Conservation (phyloP, 2,329 filamentous ascomycete species). For the Exophiala spinifera region DNA sequence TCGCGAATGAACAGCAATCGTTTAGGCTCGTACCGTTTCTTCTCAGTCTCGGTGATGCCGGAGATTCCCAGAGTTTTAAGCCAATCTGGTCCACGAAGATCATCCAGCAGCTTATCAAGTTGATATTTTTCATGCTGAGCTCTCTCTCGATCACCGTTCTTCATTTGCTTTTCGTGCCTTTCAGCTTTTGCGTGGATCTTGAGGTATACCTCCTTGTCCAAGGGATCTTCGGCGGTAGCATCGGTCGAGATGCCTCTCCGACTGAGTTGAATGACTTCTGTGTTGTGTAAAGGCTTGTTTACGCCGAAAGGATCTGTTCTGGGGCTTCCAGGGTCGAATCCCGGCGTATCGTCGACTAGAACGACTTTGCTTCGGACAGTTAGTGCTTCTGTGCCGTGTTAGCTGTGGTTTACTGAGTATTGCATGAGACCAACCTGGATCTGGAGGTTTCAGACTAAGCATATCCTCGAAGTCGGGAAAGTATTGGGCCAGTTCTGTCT, state of each 20-base stretch:
- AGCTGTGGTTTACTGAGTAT: constrained; percentile 15
- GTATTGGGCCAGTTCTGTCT: constrained; percentile 86
- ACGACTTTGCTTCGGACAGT: constrained; percentile 70
- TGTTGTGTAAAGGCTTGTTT: constrained; percentile 40
- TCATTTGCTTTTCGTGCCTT: constrained; percentile 64
- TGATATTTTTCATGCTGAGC: constrained; percentile 66
- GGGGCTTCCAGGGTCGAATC: constrained; percentile 19
- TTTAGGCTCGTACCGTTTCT: constrained; percentile 82
- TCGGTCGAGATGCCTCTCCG: neutral
- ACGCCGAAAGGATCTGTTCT: constrained; percentile 30
- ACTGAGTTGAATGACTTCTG: constrained; percentile 43
- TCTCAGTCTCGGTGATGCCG: constrained; percentile 77
- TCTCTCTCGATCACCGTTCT: constrained; percentile 65
- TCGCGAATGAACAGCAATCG: constrained; percentile 80
- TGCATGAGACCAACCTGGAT: constrained; percentile 59
- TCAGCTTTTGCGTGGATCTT: constrained; percentile 60
- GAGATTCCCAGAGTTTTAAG: constrained; percentile 86
- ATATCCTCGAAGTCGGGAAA: constrained; percentile 94
- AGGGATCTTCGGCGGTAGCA: constrained; percentile 48
- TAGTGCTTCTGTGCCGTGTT: constrained; percentile 61
- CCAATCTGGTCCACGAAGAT: constrained; percentile 89
- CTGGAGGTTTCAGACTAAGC: constrained; percentile 77
- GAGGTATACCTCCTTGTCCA: constrained; percentile 55
- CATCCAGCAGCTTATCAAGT: constrained; percentile 69
- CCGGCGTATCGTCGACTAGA: constrained; percentile 58